These are phyloP conservation scores for Helianthus annuus DNA, from an alignment of 129 eudicot genomes.

Conservation along the genomic window DNA sequence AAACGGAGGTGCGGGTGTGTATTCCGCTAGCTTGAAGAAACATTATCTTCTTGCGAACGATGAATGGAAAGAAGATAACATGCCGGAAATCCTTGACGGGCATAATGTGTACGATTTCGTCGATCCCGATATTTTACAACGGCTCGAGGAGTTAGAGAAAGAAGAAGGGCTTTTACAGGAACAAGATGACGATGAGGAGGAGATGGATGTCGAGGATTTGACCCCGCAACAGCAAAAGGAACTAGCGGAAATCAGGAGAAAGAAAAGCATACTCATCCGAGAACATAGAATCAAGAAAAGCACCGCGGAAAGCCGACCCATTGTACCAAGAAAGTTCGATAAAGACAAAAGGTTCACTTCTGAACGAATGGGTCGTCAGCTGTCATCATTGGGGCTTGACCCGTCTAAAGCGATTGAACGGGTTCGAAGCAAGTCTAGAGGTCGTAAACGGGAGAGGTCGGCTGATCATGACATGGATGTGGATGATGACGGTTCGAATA, in stretches of 20 bases:
- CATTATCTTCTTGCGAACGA: constrained; percentile 73
- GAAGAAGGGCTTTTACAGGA: constrained; percentile 80
- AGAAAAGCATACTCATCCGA: constrained; percentile 73
- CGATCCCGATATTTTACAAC: constrained; percentile 79
- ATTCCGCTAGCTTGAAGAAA: constrained; percentile 86
- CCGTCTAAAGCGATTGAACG: constrained; percentile 69
- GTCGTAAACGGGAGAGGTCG: constrained; percentile 90
- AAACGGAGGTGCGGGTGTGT: constrained; percentile 97
- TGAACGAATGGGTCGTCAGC: constrained; percentile 82
- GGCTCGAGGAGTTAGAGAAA: constrained; percentile 88
- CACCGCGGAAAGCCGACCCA: constrained; percentile 83
- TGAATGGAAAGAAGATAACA: constrained; percentile 83
- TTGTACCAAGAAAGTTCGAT: constrained; percentile 78
- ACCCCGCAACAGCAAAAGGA: constrained; percentile 65
- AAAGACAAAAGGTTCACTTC: constrained; percentile 65
- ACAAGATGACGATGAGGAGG: constrained; percentile 62
- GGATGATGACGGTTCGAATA: constrained; percentile 53
- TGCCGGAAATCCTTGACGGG: constrained; percentile 91
- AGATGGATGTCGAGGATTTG: constrained; percentile 72
- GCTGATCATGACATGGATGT: constrained; percentile 60
- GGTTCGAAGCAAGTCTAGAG: constrained; percentile 79
- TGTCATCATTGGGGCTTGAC: constrained; percentile 69
- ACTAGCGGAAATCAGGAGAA: constrained; percentile 64
- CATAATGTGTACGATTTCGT: constrained; percentile 85
- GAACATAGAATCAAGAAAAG: constrained; percentile 83